Evolutionary conservation across 306 rosid genomes (phyloP), one percentile per base, ranked within the genome.

Genomic region (Neltuma alba): DNA sequence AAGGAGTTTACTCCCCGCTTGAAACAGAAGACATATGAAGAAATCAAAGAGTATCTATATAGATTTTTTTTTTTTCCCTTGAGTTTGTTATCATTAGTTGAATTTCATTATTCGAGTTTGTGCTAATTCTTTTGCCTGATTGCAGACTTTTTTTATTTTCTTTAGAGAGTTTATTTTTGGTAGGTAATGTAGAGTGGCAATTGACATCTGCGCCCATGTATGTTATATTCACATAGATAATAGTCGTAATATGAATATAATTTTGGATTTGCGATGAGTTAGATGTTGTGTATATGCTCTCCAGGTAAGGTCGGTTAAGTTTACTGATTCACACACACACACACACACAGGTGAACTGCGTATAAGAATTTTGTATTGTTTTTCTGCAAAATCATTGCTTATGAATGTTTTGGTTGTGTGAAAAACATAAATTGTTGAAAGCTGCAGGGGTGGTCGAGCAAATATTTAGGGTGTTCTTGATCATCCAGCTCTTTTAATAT

Each of bases 21-120:
- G 96, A 95, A 93, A 84, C 97, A 89, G 86, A 95, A 95, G 90
- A 89, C 99, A 27, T 85, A 81, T 38, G 96, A 93, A 80, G 99
- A 95, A 87, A 91, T 91, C 79, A 92, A 80, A 80, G 95, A 88
- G 99, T 95, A 93, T 60, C 23, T 14, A 77, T 80, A n/a, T 83
- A 33, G 34, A 47, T 54, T 61, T 77, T 73, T 48, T n/a, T n/a
- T n/a, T n/a, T n/a, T n/a, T n/a, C n/a, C n/a, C 81, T 79, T 83
- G 61, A 33, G 63, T 48, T 52, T 76, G 33, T 40, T 42, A 40
- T 70, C 73, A 45, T 66, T n/a, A n/a, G 25, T 74, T 31, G 45
- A 45, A 28, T 40, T 31, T 62, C 27, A 25, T 65, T 33, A 41
- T 81, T 80, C 55, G 44, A 78, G 50, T 61, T 44, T 75, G 41